Evolutionary conservation across 257 asterid genomes (phyloP).

Genomic region (Plantago ovata): DNA sequence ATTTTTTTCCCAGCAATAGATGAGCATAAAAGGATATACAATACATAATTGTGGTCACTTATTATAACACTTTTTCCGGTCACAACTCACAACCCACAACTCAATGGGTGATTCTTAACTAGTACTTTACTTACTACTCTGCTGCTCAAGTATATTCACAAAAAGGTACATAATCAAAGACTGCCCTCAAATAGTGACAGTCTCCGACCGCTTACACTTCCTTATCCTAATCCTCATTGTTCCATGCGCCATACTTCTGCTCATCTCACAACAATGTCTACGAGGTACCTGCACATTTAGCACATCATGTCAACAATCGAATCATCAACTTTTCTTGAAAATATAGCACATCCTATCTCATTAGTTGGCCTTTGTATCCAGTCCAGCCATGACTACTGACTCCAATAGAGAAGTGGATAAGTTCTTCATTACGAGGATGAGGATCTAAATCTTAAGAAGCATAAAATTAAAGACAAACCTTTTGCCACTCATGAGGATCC

Average conservation of each 20-base stretch:
- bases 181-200: constrained; percentile 33
- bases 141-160: no score
- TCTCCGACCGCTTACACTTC: constrained; percentile 52
- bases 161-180: no score
- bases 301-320: not conserved
- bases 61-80: no score
- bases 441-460: not conserved
- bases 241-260: constrained; percentile 26
- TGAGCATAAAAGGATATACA: not conserved
- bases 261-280: constrained; percentile 64
- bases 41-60: no score
- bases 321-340: not conserved
- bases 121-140: no score
- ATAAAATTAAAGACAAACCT: constrained; percentile 37
- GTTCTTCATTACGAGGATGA: not conserved
- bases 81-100: no score
- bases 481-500: constrained; percentile 54
- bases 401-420: no score
- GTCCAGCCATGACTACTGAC: no score
- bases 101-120: no score
- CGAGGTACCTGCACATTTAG: constrained; percentile 49
- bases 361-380: no score
- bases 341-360: not conserved
- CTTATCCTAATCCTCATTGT: constrained; percentile 50
- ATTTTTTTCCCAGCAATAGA: not conserved